A percentile compares a stretch with the other conserved stretches of the same genome.
Evolutionary conservation across 2,329 filamentous ascomycete genomes (phyloP).

Genomic region (Aureobasidium sp.): DNA sequence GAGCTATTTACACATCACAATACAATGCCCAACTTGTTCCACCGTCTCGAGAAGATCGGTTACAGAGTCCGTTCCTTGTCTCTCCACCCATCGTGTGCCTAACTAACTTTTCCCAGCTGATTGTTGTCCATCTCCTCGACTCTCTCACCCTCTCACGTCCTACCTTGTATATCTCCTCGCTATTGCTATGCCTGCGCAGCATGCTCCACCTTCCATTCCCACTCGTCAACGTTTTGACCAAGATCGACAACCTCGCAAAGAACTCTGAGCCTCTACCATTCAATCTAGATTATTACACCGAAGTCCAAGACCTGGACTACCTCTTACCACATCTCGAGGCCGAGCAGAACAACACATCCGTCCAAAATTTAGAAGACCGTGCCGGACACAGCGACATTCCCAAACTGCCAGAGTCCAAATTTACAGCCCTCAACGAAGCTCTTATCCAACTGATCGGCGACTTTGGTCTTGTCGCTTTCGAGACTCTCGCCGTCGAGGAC

Average conservation of each 20-base stretch:
- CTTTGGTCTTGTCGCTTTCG: slow-evolving; percentile 84
- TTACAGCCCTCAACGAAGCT: slow-evolving; percentile 74
- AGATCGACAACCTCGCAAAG: slow-evolving; percentile 83
- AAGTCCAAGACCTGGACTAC: slow-evolving; percentile 86
- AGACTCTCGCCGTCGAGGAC: slow-evolving; percentile 91
- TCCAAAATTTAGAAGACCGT: slow-evolving; percentile 28
- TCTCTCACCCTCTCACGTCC: slow-evolving; percentile 89
- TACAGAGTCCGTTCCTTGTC: slow-evolving; percentile 63
- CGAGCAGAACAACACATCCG: slow-evolving; percentile 54
- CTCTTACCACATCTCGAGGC: slow-evolving; percentile 72
- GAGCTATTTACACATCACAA: slow-evolving; percentile 95
- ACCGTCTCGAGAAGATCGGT: slow-evolving; percentile 79
- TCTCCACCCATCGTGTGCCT: not conserved
- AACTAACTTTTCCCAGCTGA: slow-evolving; percentile 55
- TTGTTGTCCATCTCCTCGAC: slow-evolving; percentile 88
- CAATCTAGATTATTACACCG: slow-evolving; percentile 94
- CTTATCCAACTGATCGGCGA: slow-evolving; percentile 81
- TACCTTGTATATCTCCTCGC: slow-evolving; percentile 87
- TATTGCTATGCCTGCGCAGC: slow-evolving; percentile 84
- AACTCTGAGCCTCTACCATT: slow-evolving; percentile 78
- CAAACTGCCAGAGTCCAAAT: slow-evolving; percentile 49
- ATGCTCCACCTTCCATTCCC: slow-evolving; percentile 99
- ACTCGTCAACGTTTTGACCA: slow-evolving; percentile 91
- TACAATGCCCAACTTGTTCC: slow-evolving; percentile 85
- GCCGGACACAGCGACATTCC: slow-evolving; percentile 37